phyloP scores from a whole-genome alignment of 176 grass and related monocot genomes.

The Eremochloa ophiuroides region DNA sequence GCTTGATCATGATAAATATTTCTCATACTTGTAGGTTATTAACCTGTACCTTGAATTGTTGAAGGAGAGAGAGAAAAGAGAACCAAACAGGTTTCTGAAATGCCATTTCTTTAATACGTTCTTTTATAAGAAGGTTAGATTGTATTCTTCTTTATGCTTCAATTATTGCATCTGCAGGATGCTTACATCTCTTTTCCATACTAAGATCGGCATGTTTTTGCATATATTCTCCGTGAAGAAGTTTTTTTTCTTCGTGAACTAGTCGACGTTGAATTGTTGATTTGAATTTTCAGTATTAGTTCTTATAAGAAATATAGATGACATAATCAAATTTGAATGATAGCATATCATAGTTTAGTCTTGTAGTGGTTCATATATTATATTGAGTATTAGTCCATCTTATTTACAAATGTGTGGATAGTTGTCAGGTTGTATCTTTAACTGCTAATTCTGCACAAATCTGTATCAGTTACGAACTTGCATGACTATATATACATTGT shows the following conservation, averaged over 20 bases:
- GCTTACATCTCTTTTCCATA: background rate
- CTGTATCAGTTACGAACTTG: background rate
- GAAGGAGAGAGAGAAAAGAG: slow-evolving; percentile 73
- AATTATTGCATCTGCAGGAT: background rate
- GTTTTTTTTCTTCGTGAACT: background rate
- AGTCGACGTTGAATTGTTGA: background rate
- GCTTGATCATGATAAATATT: slow-evolving; percentile 18
- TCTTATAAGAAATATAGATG: background rate
- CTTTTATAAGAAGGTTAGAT: slow-evolving; percentile 91
- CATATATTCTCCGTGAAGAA: background rate
- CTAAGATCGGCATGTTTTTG: background rate
- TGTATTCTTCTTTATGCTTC: slow-evolving; percentile 18
- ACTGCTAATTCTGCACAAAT: background rate
- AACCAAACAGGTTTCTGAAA: slow-evolving; percentile 61
- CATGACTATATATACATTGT: background rate
- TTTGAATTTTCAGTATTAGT: background rate
- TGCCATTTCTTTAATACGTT: slow-evolving; percentile 98
- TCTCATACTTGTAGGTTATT: slow-evolving; percentile 59
- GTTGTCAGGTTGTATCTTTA: background rate
- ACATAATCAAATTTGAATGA: background rate
- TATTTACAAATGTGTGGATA: background rate
- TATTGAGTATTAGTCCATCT: background rate
- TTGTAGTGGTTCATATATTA: background rate
- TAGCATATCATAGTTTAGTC: slow-evolving; percentile 4
- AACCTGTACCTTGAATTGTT: slow-evolving; percentile 90